Evolutionary conservation across 768 basidiomycete species (phyloP).

Genomic region (Auriscalpium orientale): DNA sequence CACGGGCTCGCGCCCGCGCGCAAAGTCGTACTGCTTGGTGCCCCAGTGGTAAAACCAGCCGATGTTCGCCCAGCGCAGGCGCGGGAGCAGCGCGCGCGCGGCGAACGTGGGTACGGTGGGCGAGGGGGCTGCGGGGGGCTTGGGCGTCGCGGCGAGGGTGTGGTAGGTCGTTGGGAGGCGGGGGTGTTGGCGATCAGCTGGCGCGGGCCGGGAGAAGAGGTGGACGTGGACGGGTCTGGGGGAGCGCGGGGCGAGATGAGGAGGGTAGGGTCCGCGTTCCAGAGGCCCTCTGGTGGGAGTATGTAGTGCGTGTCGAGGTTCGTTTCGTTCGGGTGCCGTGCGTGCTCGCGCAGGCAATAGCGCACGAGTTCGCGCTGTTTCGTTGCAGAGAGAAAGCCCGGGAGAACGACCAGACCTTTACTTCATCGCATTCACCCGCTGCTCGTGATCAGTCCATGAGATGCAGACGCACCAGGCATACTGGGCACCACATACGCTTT

Average conservation of each 20-base stretch:
- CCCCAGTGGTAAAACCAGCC: conserved; percentile 98
- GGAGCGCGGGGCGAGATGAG: conserved; percentile 41
- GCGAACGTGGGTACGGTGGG: conserved; percentile 41
- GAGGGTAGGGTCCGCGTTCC: conserved; percentile 43
- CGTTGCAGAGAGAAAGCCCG: conserved; percentile 53
- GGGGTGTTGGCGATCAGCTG: conserved; percentile 68
- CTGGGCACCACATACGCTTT: conserved; percentile 42
- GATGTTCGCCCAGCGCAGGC: conserved; percentile 92
- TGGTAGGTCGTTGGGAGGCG: conserved; percentile 50
- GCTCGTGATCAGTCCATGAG: neutral
- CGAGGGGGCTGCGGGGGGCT: conserved; percentile 61
- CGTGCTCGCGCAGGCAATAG: conserved; percentile 72
- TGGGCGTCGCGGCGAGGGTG: conserved; percentile 45
- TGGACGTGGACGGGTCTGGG: conserved; percentile 16
- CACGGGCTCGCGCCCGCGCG: conserved; percentile 57
- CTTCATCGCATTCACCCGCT: neutral
- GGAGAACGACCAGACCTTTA: conserved; percentile 79
- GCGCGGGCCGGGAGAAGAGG: conserved; percentile 43
- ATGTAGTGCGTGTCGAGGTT: conserved; percentile 85
- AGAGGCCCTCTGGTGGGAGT: conserved; percentile 70
- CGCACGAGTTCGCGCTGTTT: conserved; percentile 63
- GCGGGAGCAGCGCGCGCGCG: conserved; percentile 54
- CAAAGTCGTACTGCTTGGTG: conserved; percentile 90
- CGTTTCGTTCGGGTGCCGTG: conserved; percentile 75
- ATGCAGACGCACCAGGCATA: conserved; percentile 46